Evolutionary conservation across 306 rosid species (phyloP).

Genomic region (Carpinus fangiana): DNA sequence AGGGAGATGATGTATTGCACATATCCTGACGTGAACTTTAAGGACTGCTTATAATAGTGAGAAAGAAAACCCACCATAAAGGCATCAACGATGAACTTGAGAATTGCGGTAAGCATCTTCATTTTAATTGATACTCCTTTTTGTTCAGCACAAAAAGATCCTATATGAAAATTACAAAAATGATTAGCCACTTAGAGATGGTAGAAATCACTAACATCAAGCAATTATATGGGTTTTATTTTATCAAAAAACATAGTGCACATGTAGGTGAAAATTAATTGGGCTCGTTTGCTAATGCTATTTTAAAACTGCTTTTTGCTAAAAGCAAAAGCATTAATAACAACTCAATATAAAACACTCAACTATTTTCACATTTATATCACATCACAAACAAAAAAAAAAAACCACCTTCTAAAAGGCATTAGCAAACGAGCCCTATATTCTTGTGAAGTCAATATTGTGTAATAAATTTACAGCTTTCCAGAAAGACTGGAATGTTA

Average conservation of each 20-base stretch:
- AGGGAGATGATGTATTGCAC: slow-evolving; percentile 35
- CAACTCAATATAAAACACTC: too few relatives aligned
- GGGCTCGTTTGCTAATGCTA: too few relatives aligned
- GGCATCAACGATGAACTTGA: slow-evolving; percentile 71
- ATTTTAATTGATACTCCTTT: slow-evolving; percentile 44
- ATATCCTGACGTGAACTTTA: slow-evolving; percentile 60
- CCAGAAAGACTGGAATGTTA: background rate
- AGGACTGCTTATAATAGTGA: slow-evolving; percentile 48
- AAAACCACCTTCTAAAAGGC: too few relatives aligned
- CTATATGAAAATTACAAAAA: slow-evolving; percentile 39
- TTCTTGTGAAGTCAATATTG: background rate
- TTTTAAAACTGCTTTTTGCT: too few relatives aligned
- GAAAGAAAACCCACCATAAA: slow-evolving; percentile 50
- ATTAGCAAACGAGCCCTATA: too few relatives aligned
- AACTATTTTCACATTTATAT: too few relatives aligned
- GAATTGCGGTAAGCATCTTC: slow-evolving; percentile 75
- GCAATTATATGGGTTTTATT: background rate
- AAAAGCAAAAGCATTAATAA: too few relatives aligned
- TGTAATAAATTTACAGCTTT: background rate
- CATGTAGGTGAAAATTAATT: background rate
- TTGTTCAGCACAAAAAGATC: slow-evolving; percentile 34
- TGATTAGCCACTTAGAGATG: slow-evolving; percentile 15
- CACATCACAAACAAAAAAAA: too few relatives aligned
- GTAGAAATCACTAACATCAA: slow-evolving; percentile 2
- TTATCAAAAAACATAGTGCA: background rate